A percentile compares a stretch with the other conserved stretches of the same genome.
phyloP scores from a whole-genome alignment of 345 rosid genomes.

The Rhodamnia rubescens region DNA sequence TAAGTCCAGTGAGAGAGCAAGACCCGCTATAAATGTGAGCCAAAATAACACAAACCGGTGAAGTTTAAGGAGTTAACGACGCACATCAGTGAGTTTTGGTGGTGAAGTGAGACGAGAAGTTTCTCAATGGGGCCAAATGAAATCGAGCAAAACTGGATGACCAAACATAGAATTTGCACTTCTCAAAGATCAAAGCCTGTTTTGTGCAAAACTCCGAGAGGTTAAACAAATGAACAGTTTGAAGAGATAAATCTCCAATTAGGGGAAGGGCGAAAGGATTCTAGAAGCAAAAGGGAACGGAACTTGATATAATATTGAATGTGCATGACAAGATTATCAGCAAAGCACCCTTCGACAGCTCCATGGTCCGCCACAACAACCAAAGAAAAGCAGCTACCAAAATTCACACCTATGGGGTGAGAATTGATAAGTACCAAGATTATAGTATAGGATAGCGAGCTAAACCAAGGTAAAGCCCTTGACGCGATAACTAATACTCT shows the following conservation, averaged over 20 bases:
- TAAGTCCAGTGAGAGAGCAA: background rate
- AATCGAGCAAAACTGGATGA: background rate
- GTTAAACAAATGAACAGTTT: background rate
- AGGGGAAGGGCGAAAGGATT: background rate
- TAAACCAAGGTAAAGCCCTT: background rate
- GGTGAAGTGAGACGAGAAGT: background rate
- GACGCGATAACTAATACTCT: accelerated
- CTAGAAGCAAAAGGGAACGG: background rate
- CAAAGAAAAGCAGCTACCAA: background rate
- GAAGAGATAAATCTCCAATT: background rate
- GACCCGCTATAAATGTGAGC: background rate
- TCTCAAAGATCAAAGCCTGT: background rate
- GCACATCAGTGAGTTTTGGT: background rate
- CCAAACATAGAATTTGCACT: background rate
- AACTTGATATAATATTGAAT: background rate
- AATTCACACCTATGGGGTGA: background rate
- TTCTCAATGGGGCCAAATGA: background rate
- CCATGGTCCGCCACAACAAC: background rate
- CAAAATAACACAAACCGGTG: background rate
- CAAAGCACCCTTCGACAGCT: background rate
- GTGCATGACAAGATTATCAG: background rate
- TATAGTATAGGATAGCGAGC: background rate
- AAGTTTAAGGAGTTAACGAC: background rate
- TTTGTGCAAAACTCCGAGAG: background rate
- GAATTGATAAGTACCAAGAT: background rate